phyloP scores from a whole-genome alignment of 257 asterid genomes.

The Nicotiana undulata region DNA sequence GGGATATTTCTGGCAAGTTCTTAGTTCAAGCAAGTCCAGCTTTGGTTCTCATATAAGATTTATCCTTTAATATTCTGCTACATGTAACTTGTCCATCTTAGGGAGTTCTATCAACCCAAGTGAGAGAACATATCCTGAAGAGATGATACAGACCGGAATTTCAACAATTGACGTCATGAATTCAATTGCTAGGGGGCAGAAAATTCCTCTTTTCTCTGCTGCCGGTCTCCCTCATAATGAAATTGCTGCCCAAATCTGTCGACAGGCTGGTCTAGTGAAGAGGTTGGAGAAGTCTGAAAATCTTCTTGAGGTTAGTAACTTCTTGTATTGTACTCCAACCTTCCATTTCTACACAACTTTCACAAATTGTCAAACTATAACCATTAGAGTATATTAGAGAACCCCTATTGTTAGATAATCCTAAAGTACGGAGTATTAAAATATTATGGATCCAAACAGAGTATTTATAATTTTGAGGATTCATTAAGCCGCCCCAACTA shows the following conservation, averaged over 20 bases:
- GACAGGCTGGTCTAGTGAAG: constrained; percentile 98
- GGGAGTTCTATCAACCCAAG: constrained; percentile 99
- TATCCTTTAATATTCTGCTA: background rate
- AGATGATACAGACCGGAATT: constrained; percentile 97
- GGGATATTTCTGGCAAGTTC: constrained; percentile 93
- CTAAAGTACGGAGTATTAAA: no score
- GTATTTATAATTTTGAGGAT: no score
- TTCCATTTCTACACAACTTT: background rate
- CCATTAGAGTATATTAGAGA: no score
- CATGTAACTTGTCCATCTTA: constrained; percentile 22
- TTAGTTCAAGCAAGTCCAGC: background rate
- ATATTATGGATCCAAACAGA: no score
- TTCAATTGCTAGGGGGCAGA: constrained; percentile 97
- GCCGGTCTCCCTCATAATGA: constrained; percentile 99
- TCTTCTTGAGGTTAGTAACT: constrained; percentile 65
- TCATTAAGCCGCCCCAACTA: no score
- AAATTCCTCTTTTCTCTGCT: constrained; percentile 95
- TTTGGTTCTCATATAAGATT: background rate
- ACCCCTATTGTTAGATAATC: no score
- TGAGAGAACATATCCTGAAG: constrained; percentile 98
- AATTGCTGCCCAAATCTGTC: constrained; percentile 98
- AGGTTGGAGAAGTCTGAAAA: constrained; percentile 79
- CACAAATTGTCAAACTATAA: background rate
- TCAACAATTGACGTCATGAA: constrained; percentile 99
- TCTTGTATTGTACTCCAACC: background rate